phyloP scores from a whole-genome alignment of 768 basidiomycete species.

The Serpula lacrymans region DNA sequence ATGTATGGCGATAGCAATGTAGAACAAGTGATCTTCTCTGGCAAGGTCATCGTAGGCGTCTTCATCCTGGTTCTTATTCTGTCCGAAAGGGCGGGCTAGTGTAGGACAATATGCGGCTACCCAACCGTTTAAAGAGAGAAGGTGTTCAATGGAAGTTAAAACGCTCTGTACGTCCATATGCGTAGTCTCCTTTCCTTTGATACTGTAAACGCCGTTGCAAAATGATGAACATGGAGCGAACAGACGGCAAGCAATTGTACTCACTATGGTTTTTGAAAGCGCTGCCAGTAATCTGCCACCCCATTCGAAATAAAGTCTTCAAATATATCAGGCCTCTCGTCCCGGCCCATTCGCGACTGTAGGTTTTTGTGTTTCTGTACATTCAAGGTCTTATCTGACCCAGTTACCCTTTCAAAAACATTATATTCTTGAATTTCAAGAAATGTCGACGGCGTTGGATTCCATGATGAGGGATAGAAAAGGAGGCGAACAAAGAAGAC shows the following conservation, averaged over 20 bases:
- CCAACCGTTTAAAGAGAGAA: constrained; percentile 97
- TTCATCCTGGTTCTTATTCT: constrained; percentile 69
- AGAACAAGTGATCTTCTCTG: constrained; percentile 82
- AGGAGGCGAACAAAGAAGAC: constrained; percentile 19
- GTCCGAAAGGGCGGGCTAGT: constrained; percentile 89
- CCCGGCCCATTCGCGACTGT: constrained; percentile 85
- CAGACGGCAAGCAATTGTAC: constrained; percentile 23
- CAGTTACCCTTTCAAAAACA: constrained; percentile 62
- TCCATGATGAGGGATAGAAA: constrained; percentile 14
- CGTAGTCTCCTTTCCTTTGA: constrained; percentile 75
- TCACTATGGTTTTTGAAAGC: constrained; percentile 90
- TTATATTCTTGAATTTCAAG: constrained; percentile 54
- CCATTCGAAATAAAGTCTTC: constrained; percentile 73
- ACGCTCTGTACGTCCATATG: constrained; percentile 91
- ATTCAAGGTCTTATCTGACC: constrained; percentile 78
- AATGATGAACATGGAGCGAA: constrained; percentile 1
- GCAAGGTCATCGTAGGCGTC: constrained; percentile 89
- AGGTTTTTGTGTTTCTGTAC: constrained; percentile 85
- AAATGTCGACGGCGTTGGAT: constrained; percentile 11
- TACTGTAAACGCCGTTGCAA: constrained; percentile 41
- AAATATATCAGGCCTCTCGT: constrained; percentile 80
- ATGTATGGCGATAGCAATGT: constrained; percentile 92
- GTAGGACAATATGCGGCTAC: constrained; percentile 95
- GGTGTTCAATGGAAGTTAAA: constrained; percentile 83
- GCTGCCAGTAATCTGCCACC: constrained; percentile 83